Conservation (phyloP, 495 filamentous ascomycete genomes). For the Aspergillus affinis region DNA sequence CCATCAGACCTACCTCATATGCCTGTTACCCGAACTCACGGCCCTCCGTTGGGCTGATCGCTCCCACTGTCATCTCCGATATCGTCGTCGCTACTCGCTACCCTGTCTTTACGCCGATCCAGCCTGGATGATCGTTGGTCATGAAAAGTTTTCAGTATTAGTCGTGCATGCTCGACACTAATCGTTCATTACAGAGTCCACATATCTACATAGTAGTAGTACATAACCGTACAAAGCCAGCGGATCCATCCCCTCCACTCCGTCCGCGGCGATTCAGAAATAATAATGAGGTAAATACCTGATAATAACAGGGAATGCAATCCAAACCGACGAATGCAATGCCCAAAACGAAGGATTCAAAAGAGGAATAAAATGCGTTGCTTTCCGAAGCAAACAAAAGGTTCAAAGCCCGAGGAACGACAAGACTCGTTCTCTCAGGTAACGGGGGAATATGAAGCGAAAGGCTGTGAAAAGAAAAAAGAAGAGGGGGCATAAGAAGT, state of each 20-base stretch:
- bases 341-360: slow-evolving; percentile 5
- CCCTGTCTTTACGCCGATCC: not conserved
- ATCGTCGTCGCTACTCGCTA: too few species aligned
- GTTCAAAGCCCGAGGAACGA: slow-evolving; percentile 4
- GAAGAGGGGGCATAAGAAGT: slow-evolving; percentile 6
- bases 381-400: slow-evolving; percentile 9
- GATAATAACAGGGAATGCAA: slow-evolving; percentile 5
- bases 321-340: not conserved
- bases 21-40: too few species aligned
- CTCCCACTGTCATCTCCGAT: too few species aligned
- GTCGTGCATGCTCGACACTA: slow-evolving; percentile 7
- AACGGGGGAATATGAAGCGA: not conserved
- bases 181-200: slow-evolving; percentile 21
- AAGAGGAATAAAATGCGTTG: slow-evolving; percentile 9
- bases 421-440: slow-evolving; percentile 6
- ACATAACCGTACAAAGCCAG: slow-evolving; percentile 19
- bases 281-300: slow-evolving; percentile 12
- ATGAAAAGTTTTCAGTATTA: not conserved
- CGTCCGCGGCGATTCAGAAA: slow-evolving; percentile 3
- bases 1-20: too few species aligned
- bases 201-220: slow-evolving; percentile 24
- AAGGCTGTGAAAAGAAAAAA: slow-evolving; percentile 4
- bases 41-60: too few species aligned
- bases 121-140: not conserved
- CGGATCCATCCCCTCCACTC: slow-evolving; percentile 5